Base-by-base conservation (phyloP, 2,329 filamentous ascomycete genomes). In the Neofusicoccum kwambonambiense region DNA sequence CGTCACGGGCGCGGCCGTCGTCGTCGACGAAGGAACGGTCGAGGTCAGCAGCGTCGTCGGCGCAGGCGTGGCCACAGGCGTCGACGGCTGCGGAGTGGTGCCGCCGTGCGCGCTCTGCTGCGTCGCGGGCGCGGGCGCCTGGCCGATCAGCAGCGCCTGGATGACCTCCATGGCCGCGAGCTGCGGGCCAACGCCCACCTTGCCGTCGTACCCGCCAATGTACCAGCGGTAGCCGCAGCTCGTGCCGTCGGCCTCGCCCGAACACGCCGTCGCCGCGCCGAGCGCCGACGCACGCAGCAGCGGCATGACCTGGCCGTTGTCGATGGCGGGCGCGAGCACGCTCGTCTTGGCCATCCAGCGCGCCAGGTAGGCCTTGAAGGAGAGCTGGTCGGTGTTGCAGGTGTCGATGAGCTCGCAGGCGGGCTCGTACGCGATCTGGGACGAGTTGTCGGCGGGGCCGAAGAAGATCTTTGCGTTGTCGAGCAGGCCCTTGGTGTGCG, bases 401-500 rank as follows among this genome's bases (percentile, higher is more conserved):
- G 77, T 81, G 64, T 73, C 75, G 56, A 74, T 74, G n/a, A 74
- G 73, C 64, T 83, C 81, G 70, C 81, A 83, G 13, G 80, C 78
- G 17, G 79, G 77, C 67, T 83, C 81, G 51, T 71, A 78, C 77
- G 86, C 83, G 70, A 66, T 71, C 69, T 15, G 85, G 76, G 5
- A 81, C 75, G 69, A 85, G n/a, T 80, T 80, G 58, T 77, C 81
- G 76, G 84, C 78, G 62, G 68, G 79, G 0, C 85, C 82, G 78
- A 93, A 92, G 66, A 85, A 83, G 49, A 73, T n/a, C 71, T 75
- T 73, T 22, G 77, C 74, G 31, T 78, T 76, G 19, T 82, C 77
- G n/a, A 92, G 86, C 65, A 89, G 79, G 7, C 87, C 87, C 58
- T 86, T 78, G 1, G 86, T 76, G 22, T 86, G 82, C 2, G 73